Conservation (phyloP, 257 asterid species). For the Solanum rostratum region DNA sequence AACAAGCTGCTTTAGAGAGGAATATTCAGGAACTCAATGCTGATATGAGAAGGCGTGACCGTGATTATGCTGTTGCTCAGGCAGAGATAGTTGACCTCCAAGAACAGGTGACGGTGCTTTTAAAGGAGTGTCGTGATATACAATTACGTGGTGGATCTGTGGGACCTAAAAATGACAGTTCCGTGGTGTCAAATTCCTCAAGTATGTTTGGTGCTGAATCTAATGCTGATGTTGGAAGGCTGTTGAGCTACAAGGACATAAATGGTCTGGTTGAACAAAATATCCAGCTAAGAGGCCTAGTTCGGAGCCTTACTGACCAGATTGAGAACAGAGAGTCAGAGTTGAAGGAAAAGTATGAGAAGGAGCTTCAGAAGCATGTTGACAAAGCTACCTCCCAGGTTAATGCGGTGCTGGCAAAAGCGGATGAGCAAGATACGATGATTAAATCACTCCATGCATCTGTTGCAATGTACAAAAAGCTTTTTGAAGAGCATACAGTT, state of each 20-base stretch:
- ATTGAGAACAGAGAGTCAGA: slow-evolving; percentile 59
- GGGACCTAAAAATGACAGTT: slow-evolving; percentile 21
- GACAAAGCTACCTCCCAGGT: slow-evolving; percentile 59
- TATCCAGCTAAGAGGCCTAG: slow-evolving; percentile 64
- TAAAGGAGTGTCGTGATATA: slow-evolving; percentile 88
- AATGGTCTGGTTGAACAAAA: slow-evolving; percentile 84
- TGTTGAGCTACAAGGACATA: slow-evolving; percentile 82
- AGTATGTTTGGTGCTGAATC: slow-evolving; percentile 16
- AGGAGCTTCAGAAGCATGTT: slow-evolving; percentile 53
- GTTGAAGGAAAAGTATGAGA: slow-evolving; percentile 64
- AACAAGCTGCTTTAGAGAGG: slow-evolving; percentile 42
- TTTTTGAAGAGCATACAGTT: slow-evolving; percentile 68
- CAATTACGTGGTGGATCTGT: slow-evolving; percentile 83
- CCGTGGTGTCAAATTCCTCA: slow-evolving; percentile 13
- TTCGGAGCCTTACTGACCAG: slow-evolving; percentile 59
- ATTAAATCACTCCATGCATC: slow-evolving; percentile 87
- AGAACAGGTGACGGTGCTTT: slow-evolving; percentile 76
- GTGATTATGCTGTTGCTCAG: slow-evolving; percentile 60
- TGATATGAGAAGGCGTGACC: slow-evolving; percentile 65
- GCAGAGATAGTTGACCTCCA: slow-evolving; percentile 71
- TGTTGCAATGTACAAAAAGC: slow-evolving; percentile 83
- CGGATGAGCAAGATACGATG: slow-evolving; percentile 82
- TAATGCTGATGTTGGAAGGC: slow-evolving; percentile 33
- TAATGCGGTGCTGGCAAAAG: slow-evolving; percentile 52
- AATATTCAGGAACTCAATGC: slow-evolving; percentile 71